Evolutionary conservation across 2,329 filamentous ascomycete species (phyloP).

Genomic region (Trichoderma sp.): DNA sequence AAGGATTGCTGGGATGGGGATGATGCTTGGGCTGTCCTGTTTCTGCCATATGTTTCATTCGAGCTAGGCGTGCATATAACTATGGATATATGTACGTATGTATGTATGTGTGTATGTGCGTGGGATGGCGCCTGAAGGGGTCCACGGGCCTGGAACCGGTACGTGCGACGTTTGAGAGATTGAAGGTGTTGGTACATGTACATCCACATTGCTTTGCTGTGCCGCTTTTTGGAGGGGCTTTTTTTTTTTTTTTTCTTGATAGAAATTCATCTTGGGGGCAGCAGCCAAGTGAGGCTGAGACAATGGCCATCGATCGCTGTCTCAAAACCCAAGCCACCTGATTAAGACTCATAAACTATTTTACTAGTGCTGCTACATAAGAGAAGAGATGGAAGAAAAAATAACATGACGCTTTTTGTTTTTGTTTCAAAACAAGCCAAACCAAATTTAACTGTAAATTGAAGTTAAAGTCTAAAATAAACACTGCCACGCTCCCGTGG

Average conservation of each 20-base stretch:
- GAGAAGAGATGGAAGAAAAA: neutral
- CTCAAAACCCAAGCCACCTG: neutral
- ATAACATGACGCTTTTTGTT: neutral
- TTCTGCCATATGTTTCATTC: neutral
- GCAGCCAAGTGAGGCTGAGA: neutral
- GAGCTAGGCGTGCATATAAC: neutral
- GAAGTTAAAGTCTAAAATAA: constrained; percentile 22
- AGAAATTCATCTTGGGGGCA: too few species aligned
- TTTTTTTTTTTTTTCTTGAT: too few species aligned
- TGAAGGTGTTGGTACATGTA: neutral
- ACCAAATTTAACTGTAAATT: neutral
- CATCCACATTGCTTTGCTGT: neutral
- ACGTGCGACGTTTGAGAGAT: neutral
- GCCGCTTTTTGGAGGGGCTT: too few species aligned
- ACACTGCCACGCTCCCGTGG: constrained; percentile 24
- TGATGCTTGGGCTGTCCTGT: neutral
- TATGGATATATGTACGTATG: neutral
- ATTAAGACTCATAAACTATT: too few species aligned
- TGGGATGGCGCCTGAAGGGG: neutral
- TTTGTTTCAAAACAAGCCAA: neutral
- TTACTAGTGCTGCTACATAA: neutral
- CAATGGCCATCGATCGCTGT: neutral
- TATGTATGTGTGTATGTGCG: neutral
- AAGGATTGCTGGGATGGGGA: neutral
- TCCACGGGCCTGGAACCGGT: constrained; percentile 14